These are phyloP conservation scores for Claviceps sp. DNA, from an alignment of 2,329 filamentous ascomycete species.

Conservation along the genomic window DNA sequence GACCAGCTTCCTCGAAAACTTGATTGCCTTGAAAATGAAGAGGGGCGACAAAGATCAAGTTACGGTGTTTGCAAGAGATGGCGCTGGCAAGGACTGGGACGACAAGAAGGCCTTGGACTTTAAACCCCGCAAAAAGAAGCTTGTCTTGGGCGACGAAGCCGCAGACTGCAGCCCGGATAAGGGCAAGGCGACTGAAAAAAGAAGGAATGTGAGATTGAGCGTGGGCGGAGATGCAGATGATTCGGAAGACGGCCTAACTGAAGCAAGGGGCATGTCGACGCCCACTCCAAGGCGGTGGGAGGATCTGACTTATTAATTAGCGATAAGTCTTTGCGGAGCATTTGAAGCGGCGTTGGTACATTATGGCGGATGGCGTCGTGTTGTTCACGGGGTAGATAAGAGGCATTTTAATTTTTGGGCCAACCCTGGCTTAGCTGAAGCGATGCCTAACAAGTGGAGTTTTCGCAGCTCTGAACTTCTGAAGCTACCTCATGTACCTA, in stretches of 20 bases:
- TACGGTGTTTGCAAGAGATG: constrained; percentile 41
- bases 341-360: no score
- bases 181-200: constrained; percentile 7
- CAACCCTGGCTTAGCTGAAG: no score
- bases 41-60: constrained; percentile 53
- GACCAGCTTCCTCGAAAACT: constrained; percentile 47
- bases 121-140: constrained; percentile 18
- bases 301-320: constrained; percentile 13
- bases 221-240: constrained; percentile 8
- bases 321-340: neutral
- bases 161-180: neutral
- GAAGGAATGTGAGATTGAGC: neutral
- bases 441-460: no score
- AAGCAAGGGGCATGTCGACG: constrained; percentile 14
- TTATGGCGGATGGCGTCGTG: no score
- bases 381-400: no score
- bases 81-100: constrained; percentile 26
- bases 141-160: neutral
- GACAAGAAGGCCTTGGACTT: constrained; percentile 29
- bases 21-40: constrained; percentile 50
- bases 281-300: constrained; percentile 23
- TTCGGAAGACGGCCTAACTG: constrained; percentile 9
- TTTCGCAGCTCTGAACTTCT: no score
- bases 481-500: no score
- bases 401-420: no score